A percentile compares a stretch with the other conserved stretches of the same genome.
Evolutionary conservation across 148 eudicot species (phyloP).

Genomic region (Rhododendron ferrugineum): DNA sequence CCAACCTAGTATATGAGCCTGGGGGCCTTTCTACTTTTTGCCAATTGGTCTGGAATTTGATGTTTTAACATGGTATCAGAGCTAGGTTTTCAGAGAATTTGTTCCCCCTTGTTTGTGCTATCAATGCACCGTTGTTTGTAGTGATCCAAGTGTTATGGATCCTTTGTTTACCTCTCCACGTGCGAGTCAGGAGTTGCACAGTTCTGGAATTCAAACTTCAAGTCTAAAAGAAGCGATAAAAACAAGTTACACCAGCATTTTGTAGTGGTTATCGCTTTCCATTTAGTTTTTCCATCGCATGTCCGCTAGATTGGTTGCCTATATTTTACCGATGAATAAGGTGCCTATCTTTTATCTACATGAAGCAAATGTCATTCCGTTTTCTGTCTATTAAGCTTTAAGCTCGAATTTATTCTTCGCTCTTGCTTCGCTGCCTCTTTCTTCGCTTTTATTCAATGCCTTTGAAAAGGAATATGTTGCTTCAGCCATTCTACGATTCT

Average conservation of each 20-base stretch:
- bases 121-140: no score
- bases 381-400: background rate
- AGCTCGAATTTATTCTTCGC: background rate
- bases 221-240: background rate
- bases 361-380: background rate
- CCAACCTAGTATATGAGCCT: no score
- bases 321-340: background rate
- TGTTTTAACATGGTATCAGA: no score
- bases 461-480: background rate
- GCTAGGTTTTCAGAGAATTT: no score
- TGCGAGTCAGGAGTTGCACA: no score
- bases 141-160: no score
- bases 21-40: no score
- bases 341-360: background rate
- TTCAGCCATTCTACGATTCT: background rate
- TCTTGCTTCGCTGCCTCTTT: background rate
- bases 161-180: no score
- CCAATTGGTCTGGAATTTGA: no score
- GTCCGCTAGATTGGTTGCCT: background rate
- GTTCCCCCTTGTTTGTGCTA: no score
- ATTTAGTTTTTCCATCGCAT: background rate
- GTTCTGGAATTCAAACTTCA: background rate
- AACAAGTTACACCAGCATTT: background rate
- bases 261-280: background rate
- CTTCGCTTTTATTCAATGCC: background rate